Evolutionary conservation across 2,329 filamentous ascomycete species (phyloP), one percentile per base, ranked within the genome.

Genomic region (Alternaria alternata): DNA sequence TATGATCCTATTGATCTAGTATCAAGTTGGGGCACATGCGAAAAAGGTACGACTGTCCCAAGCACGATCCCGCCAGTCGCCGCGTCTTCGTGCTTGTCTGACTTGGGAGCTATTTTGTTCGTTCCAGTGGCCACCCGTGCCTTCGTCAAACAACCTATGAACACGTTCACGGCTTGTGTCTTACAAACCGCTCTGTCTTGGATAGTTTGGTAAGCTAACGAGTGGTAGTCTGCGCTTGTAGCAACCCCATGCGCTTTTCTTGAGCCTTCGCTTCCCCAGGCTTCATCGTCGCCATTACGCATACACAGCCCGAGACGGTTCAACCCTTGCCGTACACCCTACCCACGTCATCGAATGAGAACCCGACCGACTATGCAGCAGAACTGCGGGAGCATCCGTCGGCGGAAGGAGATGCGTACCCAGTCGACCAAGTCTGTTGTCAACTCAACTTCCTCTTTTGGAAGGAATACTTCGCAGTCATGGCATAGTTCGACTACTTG

Each of bases 101-200:
- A 77, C 73, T 75, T 71, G 72, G 71, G 56, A 58, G 54, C 58
- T 65, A 66, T 70, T 64, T 74, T 62, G 66, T 68, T 72, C 68
- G 59, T 74, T 71, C 63, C 68, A 74, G 72, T 70, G 54, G 67
- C 56, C 66, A 65, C 61, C 68, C 68, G 71, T 65, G 52, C 57
- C 63, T 58, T 63, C 65, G 71, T 75, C 75, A 77, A 78, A 77
- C 76, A 69, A 52, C 65, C 65, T 61, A 64, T 63, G 70, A 72
- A 78, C 76, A 77, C 77, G 74, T 77, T 72, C 71, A 69, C 69
- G 67, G 71, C 72, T 74, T 78, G 75, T 74, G 74, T 75, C 67
- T 70, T 70, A 64, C 77, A 78, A 78, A 77, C 75, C 59, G 66
- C 66, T 46, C 60, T 67, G 68, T 75, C 72, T 77, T 76, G 70